Percentiles rank a stretch among this genome's conserved stretches.
Evolutionary conservation across 2,329 filamentous ascomycete genomes (phyloP).

Genomic region (Penicillium decumbens): DNA sequence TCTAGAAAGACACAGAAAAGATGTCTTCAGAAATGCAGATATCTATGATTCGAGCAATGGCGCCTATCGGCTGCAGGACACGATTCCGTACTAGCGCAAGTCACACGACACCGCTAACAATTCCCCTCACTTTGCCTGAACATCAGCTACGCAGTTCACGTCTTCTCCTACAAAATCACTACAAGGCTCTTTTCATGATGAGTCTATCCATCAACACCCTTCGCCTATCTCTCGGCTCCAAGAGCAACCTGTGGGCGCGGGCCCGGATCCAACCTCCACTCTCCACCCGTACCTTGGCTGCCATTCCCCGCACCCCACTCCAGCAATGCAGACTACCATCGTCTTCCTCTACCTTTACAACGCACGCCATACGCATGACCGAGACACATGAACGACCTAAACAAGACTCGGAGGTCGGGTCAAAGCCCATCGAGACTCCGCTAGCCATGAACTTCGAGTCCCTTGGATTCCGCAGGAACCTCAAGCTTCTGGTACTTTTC

Average conservation of each 20-base stretch:
- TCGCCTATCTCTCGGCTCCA: background rate
- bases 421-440: background rate
- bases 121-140: background rate
- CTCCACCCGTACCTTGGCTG: background rate
- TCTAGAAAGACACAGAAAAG: too few relatives aligned
- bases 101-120: background rate
- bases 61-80: background rate
- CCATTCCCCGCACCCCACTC: background rate
- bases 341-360: constrained; percentile 4
- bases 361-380: background rate
- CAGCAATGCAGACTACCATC: background rate
- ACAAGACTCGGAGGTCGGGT: background rate
- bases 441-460: constrained; percentile 11
- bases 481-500: constrained; percentile 2
- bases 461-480: constrained; percentile 4
- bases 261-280: background rate
- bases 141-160: background rate
- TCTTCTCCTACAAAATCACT: background rate
- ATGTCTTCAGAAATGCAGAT: too few relatives aligned
- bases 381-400: background rate
- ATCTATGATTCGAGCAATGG: background rate
- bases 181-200: background rate
- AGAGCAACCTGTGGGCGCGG: background rate
- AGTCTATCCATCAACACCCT: background rate
- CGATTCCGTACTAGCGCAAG: background rate